Percentiles rank a stretch among this genome's conserved stretches.
Conservation (phyloP, 148 eudicot species). For the Heliosperma pusillum region DNA sequence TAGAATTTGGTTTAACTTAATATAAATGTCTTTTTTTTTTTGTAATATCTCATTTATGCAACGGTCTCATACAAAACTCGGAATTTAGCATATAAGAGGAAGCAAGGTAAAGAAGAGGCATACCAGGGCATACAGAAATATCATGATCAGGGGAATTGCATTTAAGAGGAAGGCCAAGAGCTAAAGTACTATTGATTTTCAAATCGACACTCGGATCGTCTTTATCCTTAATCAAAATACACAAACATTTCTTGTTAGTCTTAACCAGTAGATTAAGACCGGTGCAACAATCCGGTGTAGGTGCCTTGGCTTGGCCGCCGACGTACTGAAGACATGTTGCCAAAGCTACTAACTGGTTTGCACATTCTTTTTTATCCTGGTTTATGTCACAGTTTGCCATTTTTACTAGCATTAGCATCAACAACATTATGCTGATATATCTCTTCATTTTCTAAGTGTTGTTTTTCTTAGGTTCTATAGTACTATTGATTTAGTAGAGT, state of each 20-base stretch:
- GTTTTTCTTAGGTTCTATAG: too few relatives aligned
- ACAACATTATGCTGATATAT: slow-evolving; percentile 6
- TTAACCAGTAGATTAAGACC: slow-evolving; percentile 49
- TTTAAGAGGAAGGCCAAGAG: slow-evolving; percentile 50
- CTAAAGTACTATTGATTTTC: slow-evolving; percentile 66
- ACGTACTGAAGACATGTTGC: slow-evolving; percentile 61
- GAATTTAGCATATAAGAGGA: too few relatives aligned
- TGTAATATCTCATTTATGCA: neutral
- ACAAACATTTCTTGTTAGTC: slow-evolving; percentile 57
- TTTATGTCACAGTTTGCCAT: slow-evolving; percentile 33
- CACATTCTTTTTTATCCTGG: too few relatives aligned
- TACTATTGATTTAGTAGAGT: too few relatives aligned
- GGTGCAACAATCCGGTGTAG: slow-evolving; percentile 61
- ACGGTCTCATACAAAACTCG: neutral
- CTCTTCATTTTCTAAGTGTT: neutral
- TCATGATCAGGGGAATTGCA: slow-evolving; percentile 44
- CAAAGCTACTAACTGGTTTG: slow-evolving; percentile 41
- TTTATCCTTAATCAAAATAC: slow-evolving; percentile 63
- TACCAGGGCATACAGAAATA: slow-evolving; percentile 42
- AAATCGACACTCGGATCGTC: slow-evolving; percentile 72
- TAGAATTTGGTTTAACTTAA: too few relatives aligned
- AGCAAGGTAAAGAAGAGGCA: too few relatives aligned
- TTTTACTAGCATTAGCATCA: slow-evolving; percentile 21
- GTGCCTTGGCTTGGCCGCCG: slow-evolving; percentile 44
- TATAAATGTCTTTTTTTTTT: too few relatives aligned